Evolutionary conservation across 306 rosid species (phyloP), one percentile per base, ranked within the genome.

Genomic region (Prunus campanulata): DNA sequence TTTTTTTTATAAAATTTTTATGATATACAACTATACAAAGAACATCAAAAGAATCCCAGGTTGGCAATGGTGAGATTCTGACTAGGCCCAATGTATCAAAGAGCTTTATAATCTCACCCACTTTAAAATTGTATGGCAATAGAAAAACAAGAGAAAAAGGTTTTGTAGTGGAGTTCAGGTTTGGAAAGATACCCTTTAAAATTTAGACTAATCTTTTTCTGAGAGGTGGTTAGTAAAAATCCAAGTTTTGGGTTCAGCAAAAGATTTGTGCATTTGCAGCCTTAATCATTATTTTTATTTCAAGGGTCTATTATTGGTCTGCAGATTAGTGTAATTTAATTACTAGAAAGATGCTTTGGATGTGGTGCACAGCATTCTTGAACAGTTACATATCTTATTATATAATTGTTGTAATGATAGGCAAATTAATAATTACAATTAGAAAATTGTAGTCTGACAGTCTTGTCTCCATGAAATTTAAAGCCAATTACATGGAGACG

Each of bases 11-110:
- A 70, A 56, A 32, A n/a, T 48, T 47, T 32, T 29, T 15, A 42
- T 72, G 4, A 7, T 35, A 52, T 10, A 74, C 76, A 61, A 60
- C 66, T 27, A 49, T 56, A 78, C 78, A 72, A 8, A 64, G 68
- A 81, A 84, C 83, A 90, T 74, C 46, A 77, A 88, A 82, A 85
- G 93, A 88, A 92, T 89, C 88, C 91, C 92, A 87, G 89, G 96
- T 86, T 89, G 90, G 93, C 91, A 84, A 83, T 73, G 91, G 92
- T 89, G 93, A 86, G 91, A 89, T 90, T 90, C 88, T 95, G 97
- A 88, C 97, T 88, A 89, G 88, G 83, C 93, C 92, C 98, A 88
- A 77, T 87, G 96, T 86, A 93, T 85, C 88, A 87, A 68, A 74
- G 71, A 57, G 74, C 88, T 81, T 86, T 83, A 84, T 84, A 75